Percentiles rank a stretch among this genome's conserved stretches.
Evolutionary conservation across 1,139 yeast genomes (phyloP).

Genomic region (Candida anutae): DNA sequence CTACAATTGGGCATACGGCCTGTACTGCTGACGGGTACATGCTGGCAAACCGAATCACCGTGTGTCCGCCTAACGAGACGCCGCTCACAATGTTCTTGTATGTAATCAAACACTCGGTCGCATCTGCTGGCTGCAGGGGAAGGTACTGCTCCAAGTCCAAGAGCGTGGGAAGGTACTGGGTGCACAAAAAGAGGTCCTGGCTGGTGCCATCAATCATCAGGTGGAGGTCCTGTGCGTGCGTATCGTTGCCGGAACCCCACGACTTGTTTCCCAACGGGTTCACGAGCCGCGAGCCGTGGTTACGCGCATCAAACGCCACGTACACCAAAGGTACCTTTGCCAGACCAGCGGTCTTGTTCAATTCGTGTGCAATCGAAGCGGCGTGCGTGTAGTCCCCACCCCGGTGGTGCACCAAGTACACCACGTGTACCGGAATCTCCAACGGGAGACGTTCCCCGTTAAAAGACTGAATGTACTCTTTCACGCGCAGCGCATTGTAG

Average conservation of each 20-base stretch:
- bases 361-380: constrained; percentile 24
- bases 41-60: constrained; percentile 40
- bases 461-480: constrained; percentile 13
- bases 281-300: constrained; percentile 49
- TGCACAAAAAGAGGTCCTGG: constrained; percentile 39
- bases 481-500: constrained; percentile 24
- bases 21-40: constrained; percentile 31
- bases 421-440: constrained; percentile 25
- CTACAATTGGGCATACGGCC: constrained; percentile 41
- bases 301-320: constrained; percentile 50
- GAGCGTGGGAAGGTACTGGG: constrained; percentile 41
- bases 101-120: constrained; percentile 13
- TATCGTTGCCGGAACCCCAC: constrained; percentile 42
- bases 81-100: constrained; percentile 41
- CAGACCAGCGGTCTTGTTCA: constrained; percentile 9
- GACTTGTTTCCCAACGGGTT: constrained; percentile 26
- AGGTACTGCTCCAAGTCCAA: constrained; percentile 28
- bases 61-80: constrained; percentile 56
- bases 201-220: constrained; percentile 45
- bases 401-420: constrained; percentile 36
- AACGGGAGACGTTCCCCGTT: neutral
- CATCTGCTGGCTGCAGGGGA: constrained; percentile 11
- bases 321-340: constrained; percentile 30
- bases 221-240: constrained; percentile 49
- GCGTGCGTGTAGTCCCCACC: constrained; percentile 20